phyloP scores from a whole-genome alignment of 23 red algal genomes.

The Agarophyton chilense region DNA sequence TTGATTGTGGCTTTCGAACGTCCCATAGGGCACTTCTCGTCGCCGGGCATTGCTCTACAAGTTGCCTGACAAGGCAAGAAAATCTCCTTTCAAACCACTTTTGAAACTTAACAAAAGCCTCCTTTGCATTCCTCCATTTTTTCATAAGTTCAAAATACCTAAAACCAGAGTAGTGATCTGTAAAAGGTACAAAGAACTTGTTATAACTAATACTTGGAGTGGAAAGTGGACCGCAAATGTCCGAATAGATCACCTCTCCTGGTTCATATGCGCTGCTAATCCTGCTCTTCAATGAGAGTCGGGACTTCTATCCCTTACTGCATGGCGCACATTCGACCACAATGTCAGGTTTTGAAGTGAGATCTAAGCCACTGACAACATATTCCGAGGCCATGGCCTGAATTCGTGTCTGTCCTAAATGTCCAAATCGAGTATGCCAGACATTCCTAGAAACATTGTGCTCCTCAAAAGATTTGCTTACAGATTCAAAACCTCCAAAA shows the following conservation, averaged over 20 bases:
- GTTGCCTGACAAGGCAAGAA: too few species aligned
- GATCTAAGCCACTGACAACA: neutral
- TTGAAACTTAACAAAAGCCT: too few species aligned
- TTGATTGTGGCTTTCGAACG: too few species aligned
- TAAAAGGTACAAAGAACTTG: conserved; percentile 16
- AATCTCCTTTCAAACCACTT: too few species aligned
- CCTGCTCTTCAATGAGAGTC: neutral
- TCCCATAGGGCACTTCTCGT: too few species aligned
- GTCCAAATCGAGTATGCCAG: neutral
- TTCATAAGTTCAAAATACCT: too few species aligned
- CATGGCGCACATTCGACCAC: neutral
- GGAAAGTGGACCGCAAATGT: conserved; percentile 12
- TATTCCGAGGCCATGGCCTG: neutral
- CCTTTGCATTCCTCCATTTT: too few species aligned
- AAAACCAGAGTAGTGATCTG: too few species aligned
- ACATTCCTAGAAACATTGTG: neutral
- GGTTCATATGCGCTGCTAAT: neutral
- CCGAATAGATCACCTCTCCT: conserved; percentile 28
- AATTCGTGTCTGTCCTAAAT: neutral
- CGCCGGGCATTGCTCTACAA: too few species aligned
- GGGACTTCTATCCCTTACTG: neutral
- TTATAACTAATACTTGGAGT: neutral
- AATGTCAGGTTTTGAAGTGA: neutral
- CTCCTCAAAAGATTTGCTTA: too few species aligned
- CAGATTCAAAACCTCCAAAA: too few species aligned